Base-by-base conservation (phyloP, 208 protist species). In the Crithidia mellificae region DNA sequence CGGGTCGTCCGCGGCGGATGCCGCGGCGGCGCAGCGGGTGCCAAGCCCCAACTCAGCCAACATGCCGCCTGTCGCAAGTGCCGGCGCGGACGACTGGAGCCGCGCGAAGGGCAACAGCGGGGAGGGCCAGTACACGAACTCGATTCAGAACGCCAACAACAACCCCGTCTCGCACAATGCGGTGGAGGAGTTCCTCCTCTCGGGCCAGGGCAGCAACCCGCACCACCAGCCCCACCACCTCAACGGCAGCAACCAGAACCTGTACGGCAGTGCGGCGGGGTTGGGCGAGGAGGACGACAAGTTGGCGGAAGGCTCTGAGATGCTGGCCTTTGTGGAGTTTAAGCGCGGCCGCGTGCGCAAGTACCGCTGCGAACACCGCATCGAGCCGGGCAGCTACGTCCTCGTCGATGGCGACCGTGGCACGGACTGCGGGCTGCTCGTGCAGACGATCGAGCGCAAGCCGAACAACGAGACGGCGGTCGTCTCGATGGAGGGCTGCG, bases 351-450 rank as follows among this genome's bases (percentile, higher is more conserved):
- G 85, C 32, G 67, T 92, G 9, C 84, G 86, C 62, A 92, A 92
- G 82, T 91, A 92, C 67, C 77, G 74, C 44, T 88, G 80, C 47
- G 71, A 81, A 15, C 68, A 79, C 52, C 70, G 62, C 41, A 82
- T 90, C 55, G 70, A 78, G 46, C 88, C 88, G 3, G 91, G 91
- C 46, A 80, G 63, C 62, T 93, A 94, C 74, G 90, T 97, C 20
- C 68, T 97, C 39, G 90, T 97, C 34, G 89, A 96, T 24, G 90
- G 92, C 24, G 92, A 97, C 72, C 86, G 90, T 34, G 92, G 92
- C 30, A 77, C 70, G 12, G 88, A 96, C 73, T 94, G 88, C 53
- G 92, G 90, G 6, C 80, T 94, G 17, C 73, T 97, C 46, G 88
- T 96, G 38, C 87, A 94, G 72, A 76, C 70, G 22, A 76, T 76